These are phyloP conservation scores for Raphanus sativus DNA, from an alignment of 345 rosid species.

Conservation along the genomic window DNA sequence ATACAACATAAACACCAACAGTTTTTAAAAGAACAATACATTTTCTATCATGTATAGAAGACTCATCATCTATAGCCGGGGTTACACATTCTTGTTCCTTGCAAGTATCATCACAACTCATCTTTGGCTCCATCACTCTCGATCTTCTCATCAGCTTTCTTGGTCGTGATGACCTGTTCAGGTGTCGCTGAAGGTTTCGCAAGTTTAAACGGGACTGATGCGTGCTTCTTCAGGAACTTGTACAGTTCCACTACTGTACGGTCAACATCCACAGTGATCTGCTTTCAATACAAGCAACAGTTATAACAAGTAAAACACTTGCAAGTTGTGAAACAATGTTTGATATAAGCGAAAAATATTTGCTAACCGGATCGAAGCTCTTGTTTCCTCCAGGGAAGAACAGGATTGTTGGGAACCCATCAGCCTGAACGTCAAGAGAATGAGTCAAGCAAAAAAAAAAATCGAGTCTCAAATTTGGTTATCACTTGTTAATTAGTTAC, in stretches of 20 bases:
- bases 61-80: constrained; percentile 23
- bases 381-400: constrained; percentile 99
- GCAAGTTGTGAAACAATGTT: background rate
- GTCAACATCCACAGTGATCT: constrained; percentile 86
- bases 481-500: constrained; percentile 32
- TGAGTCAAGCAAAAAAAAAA: background rate
- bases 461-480: background rate
- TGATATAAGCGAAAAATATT: constrained; percentile 14
- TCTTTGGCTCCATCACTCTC: constrained; percentile 51
- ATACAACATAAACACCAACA: background rate
- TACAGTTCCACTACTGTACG: constrained; percentile 90
- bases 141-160: constrained; percentile 27
- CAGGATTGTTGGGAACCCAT: constrained; percentile 91
- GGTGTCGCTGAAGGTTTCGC: constrained; percentile 53
- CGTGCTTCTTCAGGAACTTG: constrained; percentile 86
- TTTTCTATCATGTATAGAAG: constrained; percentile 25
- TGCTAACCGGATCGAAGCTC: constrained; percentile 91
- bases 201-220: constrained; percentile 91
- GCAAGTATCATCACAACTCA: constrained; percentile 59
- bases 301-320: background rate
- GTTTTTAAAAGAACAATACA: background rate
- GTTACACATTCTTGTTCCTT: constrained; percentile 18
- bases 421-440: constrained; percentile 53
- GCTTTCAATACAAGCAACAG: constrained; percentile 6
- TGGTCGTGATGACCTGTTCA: constrained; percentile 33